phyloP scores from a whole-genome alignment of 495 filamentous ascomycete species.

The Thozetella sp. region DNA sequence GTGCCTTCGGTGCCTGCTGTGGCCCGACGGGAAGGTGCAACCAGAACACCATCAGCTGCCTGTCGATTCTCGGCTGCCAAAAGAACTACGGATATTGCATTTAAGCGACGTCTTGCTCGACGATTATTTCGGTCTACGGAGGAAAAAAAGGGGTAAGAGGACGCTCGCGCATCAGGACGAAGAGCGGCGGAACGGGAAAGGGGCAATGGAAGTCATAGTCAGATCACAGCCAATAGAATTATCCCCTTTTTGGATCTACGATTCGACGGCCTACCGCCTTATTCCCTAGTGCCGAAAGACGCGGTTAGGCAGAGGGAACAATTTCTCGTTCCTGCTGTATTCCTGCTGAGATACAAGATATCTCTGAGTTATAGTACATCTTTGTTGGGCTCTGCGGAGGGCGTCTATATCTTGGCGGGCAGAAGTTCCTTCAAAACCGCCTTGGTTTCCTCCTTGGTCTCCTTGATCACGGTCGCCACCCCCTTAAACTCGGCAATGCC shows the following conservation, averaged over 20 bases:
- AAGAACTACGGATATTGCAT: conserved; percentile 23
- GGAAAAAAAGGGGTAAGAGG: background rate
- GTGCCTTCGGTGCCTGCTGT: conserved; percentile 37
- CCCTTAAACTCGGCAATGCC: conserved; percentile 71
- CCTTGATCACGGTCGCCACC: conserved; percentile 79
- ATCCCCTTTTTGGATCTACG: background rate
- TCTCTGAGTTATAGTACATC: background rate
- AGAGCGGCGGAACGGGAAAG: background rate
- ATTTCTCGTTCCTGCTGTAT: too few species aligned
- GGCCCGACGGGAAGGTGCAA: conserved; percentile 26
- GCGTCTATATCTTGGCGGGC: conserved; percentile 61
- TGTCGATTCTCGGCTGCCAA: conserved; percentile 26
- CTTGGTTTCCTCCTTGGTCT: conserved; percentile 67
- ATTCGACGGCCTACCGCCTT: too few species aligned
- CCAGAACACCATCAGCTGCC: conserved; percentile 20
- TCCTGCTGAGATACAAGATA: too few species aligned
- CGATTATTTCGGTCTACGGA: too few species aligned
- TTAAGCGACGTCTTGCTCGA: too few species aligned
- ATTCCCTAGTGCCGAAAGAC: too few species aligned
- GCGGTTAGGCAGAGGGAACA: too few species aligned
- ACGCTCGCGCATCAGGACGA: background rate
- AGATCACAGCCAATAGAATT: background rate
- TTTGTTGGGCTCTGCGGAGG: background rate
- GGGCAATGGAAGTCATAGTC: background rate
- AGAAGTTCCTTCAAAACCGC: conserved; percentile 61